These are phyloP conservation scores for Plasmodium cynomolgi DNA, from an alignment of 169 alveolate genomes.

Conservation along the genomic window DNA sequence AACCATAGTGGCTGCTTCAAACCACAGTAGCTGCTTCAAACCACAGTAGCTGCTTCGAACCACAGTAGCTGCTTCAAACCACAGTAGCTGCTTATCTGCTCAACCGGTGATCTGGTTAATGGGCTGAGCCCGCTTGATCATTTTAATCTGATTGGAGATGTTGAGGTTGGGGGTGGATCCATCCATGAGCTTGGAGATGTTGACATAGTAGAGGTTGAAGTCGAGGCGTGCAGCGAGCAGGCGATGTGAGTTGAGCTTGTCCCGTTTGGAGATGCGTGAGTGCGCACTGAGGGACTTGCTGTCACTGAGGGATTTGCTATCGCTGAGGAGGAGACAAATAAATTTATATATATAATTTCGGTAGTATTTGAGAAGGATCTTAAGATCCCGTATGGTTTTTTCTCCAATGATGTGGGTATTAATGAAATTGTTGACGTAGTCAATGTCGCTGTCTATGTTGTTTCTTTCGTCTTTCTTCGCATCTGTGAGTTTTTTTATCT, in stretches of 20 bases:
- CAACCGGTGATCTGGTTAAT: background rate
- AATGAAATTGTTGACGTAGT: slow-evolving; percentile 41
- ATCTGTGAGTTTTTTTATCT: slow-evolving; percentile 37
- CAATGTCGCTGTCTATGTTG: slow-evolving; percentile 27
- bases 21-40: no score
- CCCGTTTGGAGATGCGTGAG: slow-evolving; percentile 37
- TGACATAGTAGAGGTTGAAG: slow-evolving; percentile 59
- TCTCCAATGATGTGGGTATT: slow-evolving; percentile 67
- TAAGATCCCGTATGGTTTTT: slow-evolving; percentile 59
- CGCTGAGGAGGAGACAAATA: slow-evolving; percentile 47
- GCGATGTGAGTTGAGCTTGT: slow-evolving; percentile 47
- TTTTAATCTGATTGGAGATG: slow-evolving; percentile 36
- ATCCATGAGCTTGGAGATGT: slow-evolving; percentile 25
- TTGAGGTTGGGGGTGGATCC: slow-evolving; percentile 3
- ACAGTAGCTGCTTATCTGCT: background rate
- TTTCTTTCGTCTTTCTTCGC: slow-evolving; percentile 17
- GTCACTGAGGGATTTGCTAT: slow-evolving; percentile 35
- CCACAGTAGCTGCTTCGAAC: background rate
- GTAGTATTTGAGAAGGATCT: slow-evolving; percentile 47
- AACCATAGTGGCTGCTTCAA: no score
- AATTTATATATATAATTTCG: slow-evolving; percentile 64
- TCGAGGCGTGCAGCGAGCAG: slow-evolving; percentile 63
- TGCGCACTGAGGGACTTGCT: slow-evolving; percentile 6
- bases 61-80: no score
- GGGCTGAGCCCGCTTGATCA: background rate